Evolutionary conservation across 768 basidiomycete species (phyloP).

Genomic region (Royoungia palumana): DNA sequence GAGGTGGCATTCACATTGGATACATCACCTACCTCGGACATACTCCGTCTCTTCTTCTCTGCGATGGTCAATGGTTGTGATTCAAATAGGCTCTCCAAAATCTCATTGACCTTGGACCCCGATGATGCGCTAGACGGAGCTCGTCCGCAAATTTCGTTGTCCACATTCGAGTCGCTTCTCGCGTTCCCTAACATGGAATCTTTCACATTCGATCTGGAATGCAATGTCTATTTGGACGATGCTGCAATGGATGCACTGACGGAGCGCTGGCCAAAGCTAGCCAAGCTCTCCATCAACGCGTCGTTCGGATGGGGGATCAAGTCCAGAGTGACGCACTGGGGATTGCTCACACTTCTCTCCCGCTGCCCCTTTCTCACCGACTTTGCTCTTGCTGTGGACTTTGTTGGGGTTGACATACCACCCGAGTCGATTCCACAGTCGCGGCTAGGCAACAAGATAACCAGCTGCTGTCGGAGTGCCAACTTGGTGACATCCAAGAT

Average conservation of each 20-base stretch:
- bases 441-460: constrained; percentile 8
- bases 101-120: constrained; percentile 8
- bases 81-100: constrained; percentile 1
- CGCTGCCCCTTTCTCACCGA: constrained; percentile 7
- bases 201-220: constrained; percentile 20
- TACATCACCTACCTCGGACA: constrained; percentile 13
- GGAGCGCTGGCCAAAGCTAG: constrained; percentile 20
- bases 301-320: constrained; percentile 16
- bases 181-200: constrained; percentile 3
- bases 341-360: constrained; percentile 21
- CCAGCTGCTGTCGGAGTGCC: constrained; percentile 9
- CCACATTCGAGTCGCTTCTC: constrained; percentile 7
- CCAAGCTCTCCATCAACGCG: constrained; percentile 13
- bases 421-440: not conserved
- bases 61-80: constrained; percentile 12
- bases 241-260: constrained; percentile 16
- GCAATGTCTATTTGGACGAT: constrained; percentile 20
- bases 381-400: constrained; percentile 23
- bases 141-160: constrained; percentile 7
- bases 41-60: constrained; percentile 20
- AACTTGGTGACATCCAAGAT: constrained; percentile 26
- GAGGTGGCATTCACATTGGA: constrained; percentile 16
- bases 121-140: not conserved
- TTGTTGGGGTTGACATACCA: constrained; percentile 15
- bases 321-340: constrained; percentile 18